Base-by-base conservation (phyloP, 1,284 basidiomycete genomes). In the Ceratobasidium sp. region DNA sequence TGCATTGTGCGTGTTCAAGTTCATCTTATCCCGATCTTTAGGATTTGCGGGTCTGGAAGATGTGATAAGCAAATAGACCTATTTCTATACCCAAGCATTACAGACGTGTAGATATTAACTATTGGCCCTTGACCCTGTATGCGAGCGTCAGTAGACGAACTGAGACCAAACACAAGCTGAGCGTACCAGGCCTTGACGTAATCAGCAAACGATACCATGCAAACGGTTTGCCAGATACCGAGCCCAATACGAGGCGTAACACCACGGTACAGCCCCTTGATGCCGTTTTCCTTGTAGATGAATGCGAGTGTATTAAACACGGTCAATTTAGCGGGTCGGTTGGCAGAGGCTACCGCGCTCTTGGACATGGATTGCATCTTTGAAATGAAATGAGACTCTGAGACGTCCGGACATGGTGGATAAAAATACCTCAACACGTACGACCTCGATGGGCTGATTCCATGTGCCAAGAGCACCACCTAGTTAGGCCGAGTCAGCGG, bases 361-460 rank as follows among this genome's bases (percentile, higher is more conserved):
- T 98, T 98, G 46, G 93, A 88, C 90, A 98, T 97, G 58, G 94
- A 96, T 88, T 99, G 97, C 97, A 99, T 99, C 92, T 94, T 30
- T 66, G 30, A 54, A 40, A 2, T 6, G 12, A 42, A 21, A 38
- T 40, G 12, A 54, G 69, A 69, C 42, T 25, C 74, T 64, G 44
- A 38, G 30, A 23, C 23, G 14, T 11, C 46, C n/a, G 30, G 46
- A 36, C 7, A 33, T 54, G 11, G 6, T 16, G 54, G 66, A 72
- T 58, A 76, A 46, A 36, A 51, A 25, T 28, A 91, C 91, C 85
- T 96, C 94, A 46, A 96, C 94, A 73, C 95, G 91, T 75, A 96
- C 87, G 75, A 97, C 95, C 83, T 99, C 97, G 77, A 99, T 99
- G 54, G 97, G 97, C 82, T 99, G 97, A 82, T 99, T 99, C 97